Conservation (phyloP, 345 rosid genomes). For the Eucalyptus sideroxylon region DNA sequence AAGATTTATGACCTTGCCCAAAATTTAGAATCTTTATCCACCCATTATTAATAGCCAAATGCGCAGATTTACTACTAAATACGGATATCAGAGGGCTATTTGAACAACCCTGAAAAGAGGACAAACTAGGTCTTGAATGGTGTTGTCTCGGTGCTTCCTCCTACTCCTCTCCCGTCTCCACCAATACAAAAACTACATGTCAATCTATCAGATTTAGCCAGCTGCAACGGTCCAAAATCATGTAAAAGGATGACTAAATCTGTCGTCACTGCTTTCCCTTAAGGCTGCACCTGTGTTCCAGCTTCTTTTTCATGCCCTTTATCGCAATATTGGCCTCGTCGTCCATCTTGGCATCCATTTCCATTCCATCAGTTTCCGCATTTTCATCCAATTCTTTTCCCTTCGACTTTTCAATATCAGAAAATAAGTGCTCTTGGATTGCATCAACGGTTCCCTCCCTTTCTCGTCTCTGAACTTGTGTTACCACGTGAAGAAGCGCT, state of each 20-base stretch:
- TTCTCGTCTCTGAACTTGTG: background rate
- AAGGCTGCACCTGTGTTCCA: background rate
- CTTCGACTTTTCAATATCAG: background rate
- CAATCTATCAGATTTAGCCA: background rate
- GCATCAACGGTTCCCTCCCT: background rate
- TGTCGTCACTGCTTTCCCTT: background rate
- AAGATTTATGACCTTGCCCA: background rate
- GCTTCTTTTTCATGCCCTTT: background rate
- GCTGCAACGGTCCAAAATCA: background rate
- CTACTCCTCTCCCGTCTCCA: background rate
- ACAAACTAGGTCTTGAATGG: background rate
- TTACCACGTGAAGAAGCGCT: conserved; percentile 31
- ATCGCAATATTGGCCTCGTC: background rate
- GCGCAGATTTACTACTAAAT: background rate
- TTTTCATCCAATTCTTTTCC: background rate
- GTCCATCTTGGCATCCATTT: background rate
- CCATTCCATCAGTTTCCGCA: background rate
- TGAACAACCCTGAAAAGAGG: background rate
- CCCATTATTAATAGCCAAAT: background rate
- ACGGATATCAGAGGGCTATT: background rate
- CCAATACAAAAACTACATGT: background rate
- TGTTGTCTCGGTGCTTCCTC: background rate
- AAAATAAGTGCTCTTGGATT: background rate
- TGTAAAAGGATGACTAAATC: background rate
- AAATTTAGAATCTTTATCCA: background rate